phyloP scores from a whole-genome alignment of 2,329 filamentous ascomycete species.

The Parastagonospora nodorum region DNA sequence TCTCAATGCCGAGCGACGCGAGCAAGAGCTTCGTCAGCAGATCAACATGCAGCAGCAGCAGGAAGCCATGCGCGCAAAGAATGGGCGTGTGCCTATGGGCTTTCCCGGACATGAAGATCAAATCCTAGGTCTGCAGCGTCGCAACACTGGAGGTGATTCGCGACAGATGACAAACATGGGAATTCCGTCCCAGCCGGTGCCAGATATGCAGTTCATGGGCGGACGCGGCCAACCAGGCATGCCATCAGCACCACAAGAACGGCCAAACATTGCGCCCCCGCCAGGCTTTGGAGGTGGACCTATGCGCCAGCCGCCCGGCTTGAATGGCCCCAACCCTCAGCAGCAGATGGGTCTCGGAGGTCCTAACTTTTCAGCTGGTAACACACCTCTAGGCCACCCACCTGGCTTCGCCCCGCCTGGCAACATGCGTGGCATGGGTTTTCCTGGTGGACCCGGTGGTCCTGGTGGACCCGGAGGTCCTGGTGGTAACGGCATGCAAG shows the following conservation, averaged over 20 bases:
- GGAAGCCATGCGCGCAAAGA: slow-evolving; percentile 42
- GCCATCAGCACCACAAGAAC: slow-evolving; percentile 44
- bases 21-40: slow-evolving; percentile 37
- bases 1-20: slow-evolving; percentile 37
- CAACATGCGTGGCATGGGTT: slow-evolving; percentile 36
- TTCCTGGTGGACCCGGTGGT: slow-evolving; percentile 34
- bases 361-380: slow-evolving; percentile 43
- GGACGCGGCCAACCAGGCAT: slow-evolving; percentile 41
- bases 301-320: slow-evolving; percentile 45
- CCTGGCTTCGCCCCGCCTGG: slow-evolving; percentile 40
- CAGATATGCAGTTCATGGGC: slow-evolving; percentile 43
- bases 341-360: slow-evolving; percentile 40
- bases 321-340: slow-evolving; percentile 33
- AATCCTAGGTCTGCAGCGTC: slow-evolving; percentile 41
- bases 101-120: slow-evolving; percentile 42
- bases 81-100: slow-evolving; percentile 37
- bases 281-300: slow-evolving; percentile 43
- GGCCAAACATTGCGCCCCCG: slow-evolving; percentile 42
- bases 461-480: slow-evolving; percentile 12
- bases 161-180: slow-evolving; percentile 49
- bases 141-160: slow-evolving; percentile 43
- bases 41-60: slow-evolving; percentile 36
- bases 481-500: slow-evolving; percentile 38
- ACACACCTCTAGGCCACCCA: slow-evolving; percentile 46
- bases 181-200: slow-evolving; percentile 46